Evolutionary conservation across 2,329 filamentous ascomycete genomes (phyloP).

Genomic region (Apiospora pterosperma): DNA sequence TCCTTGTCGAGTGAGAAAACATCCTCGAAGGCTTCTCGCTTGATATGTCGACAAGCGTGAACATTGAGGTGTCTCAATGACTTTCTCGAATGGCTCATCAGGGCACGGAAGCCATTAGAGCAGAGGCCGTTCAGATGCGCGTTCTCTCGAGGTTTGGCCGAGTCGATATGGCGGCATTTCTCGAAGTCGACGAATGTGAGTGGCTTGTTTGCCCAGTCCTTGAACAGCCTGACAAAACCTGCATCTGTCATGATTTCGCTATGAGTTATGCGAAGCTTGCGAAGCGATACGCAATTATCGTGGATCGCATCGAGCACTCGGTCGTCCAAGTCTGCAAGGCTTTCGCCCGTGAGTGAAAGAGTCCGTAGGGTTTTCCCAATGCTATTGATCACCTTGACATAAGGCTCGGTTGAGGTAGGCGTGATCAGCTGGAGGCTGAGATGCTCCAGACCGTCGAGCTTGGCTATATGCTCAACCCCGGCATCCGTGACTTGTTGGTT

Average conservation of each 20-base stretch:
- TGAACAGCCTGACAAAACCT: slow-evolving; percentile 71
- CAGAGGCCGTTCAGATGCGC: slow-evolving; percentile 69
- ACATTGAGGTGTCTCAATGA: slow-evolving; percentile 68
- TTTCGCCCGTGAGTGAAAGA: slow-evolving; percentile 55
- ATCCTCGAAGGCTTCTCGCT: slow-evolving; percentile 65
- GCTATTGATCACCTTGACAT: slow-evolving; percentile 57
- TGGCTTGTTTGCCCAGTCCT: slow-evolving; percentile 69
- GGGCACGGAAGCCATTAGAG: slow-evolving; percentile 68
- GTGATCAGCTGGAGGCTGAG: slow-evolving; percentile 68
- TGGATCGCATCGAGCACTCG: slow-evolving; percentile 69
- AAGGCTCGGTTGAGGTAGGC: slow-evolving; percentile 51
- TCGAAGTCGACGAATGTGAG: slow-evolving; percentile 71
- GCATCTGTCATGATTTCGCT: slow-evolving; percentile 74
- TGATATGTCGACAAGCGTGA: slow-evolving; percentile 82
- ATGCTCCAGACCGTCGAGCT: slow-evolving; percentile 64
- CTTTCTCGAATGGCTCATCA: slow-evolving; percentile 80
- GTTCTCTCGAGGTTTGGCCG: slow-evolving; percentile 63
- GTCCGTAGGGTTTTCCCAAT: slow-evolving; percentile 69
- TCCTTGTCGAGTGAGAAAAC: slow-evolving; percentile 60
- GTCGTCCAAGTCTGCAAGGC: slow-evolving; percentile 57
- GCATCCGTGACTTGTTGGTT: slow-evolving; percentile 70
- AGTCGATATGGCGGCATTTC: slow-evolving; percentile 74
- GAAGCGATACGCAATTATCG: slow-evolving; percentile 61
- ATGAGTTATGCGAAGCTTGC: slow-evolving; percentile 77
- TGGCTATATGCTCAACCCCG: slow-evolving; percentile 62